These are phyloP conservation scores for Hemileia vastatrix DNA, from an alignment of 1,284 basidiomycete species.

Conservation along the genomic window DNA sequence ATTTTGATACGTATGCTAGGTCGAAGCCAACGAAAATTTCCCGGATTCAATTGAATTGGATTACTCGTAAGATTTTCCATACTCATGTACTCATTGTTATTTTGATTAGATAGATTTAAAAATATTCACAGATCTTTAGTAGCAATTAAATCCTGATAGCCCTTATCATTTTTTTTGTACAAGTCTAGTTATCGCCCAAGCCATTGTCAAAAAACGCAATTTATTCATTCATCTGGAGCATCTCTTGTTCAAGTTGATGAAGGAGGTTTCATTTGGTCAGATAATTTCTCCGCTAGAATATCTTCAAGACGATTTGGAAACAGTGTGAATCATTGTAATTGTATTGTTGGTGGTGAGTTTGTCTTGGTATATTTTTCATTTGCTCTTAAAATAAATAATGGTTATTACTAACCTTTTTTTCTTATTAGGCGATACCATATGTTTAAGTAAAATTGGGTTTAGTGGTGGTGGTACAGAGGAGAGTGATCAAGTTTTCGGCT, in stretches of 20 bases:
- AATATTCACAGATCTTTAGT: not conserved
- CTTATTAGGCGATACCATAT: no score
- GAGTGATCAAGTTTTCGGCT: no score
- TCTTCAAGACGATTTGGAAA: constrained; percentile 12
- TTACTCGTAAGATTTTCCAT: constrained; percentile 14
- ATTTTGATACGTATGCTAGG: not conserved
- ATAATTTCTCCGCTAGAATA: constrained; percentile 18
- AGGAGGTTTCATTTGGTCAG: constrained; percentile 17
- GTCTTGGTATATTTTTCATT: no score
- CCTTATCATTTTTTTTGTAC: not conserved
- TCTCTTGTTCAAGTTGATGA: constrained; percentile 14
- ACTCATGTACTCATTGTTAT: not conserved
- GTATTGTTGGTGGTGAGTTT: no score
- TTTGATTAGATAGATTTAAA: not conserved
- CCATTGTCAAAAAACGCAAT: constrained; percentile 9
- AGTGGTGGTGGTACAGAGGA: no score
- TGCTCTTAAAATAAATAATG: no score
- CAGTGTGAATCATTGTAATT: no score
- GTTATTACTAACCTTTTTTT: no score
- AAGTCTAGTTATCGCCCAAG: constrained; percentile 15
- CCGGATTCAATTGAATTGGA: constrained; percentile 12
- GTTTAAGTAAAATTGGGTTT: no score
- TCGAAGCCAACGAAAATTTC: constrained; percentile 20
- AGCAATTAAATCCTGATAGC: not conserved
- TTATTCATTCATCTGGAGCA: constrained; percentile 18